Conservation (phyloP, 2,329 filamentous ascomycete genomes). For the Basipetospora chlamydospora region DNA sequence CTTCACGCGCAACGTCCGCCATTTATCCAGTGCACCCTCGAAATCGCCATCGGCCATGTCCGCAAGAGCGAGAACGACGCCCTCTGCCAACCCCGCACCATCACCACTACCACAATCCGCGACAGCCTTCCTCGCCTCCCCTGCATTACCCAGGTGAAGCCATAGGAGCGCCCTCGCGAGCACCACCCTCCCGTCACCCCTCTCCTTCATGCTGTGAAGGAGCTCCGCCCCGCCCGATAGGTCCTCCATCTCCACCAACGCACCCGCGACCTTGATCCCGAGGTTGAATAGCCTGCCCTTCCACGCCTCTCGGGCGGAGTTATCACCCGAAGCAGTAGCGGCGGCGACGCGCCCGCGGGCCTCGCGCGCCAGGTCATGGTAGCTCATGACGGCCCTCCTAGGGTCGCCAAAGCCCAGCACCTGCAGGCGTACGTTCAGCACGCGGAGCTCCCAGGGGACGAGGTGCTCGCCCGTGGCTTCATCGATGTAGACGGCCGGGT, state of each 20-base stretch:
- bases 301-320: constrained; percentile 52
- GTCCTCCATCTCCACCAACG: constrained; percentile 77
- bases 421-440: constrained; percentile 71
- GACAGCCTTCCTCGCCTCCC: constrained; percentile 46
- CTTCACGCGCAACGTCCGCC: constrained; percentile 38
- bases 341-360: constrained; percentile 46
- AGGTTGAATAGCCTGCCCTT: constrained; percentile 57
- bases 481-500: constrained; percentile 38
- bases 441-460: constrained; percentile 75
- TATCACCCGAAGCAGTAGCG: constrained; percentile 28
- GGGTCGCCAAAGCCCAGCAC: constrained; percentile 76
- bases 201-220: constrained; percentile 41
- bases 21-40: constrained; percentile 44
- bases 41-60: constrained; percentile 69
- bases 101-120: constrained; percentile 12
- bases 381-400: constrained; percentile 71
- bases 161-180: constrained; percentile 51
- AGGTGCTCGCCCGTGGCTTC: constrained; percentile 44
- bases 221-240: constrained; percentile 64
- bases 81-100: constrained; percentile 24
- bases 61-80: constrained; percentile 51
- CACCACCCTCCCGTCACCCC: constrained; percentile 24
- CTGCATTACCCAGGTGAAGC: constrained; percentile 64
- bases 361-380: constrained; percentile 76
- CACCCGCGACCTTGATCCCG: constrained; percentile 50